Conservation (phyloP, 805 yeast species). For the Myxozyma geophila region DNA sequence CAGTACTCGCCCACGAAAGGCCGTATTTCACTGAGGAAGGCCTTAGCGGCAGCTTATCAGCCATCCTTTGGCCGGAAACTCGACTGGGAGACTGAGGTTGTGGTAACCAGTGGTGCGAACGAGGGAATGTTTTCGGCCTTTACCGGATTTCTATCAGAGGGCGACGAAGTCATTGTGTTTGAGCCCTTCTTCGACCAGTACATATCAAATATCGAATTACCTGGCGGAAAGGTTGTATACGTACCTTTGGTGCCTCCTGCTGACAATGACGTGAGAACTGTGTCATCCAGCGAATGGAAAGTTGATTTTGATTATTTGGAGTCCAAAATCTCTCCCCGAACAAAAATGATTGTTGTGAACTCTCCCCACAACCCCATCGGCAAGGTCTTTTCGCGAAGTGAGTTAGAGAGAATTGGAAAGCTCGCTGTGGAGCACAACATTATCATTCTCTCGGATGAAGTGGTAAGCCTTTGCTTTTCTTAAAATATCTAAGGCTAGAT, state of each 20-base stretch:
- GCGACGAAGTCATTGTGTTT: slow-evolving; percentile 94
- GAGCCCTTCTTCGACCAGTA: slow-evolving; percentile 98
- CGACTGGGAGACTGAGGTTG: slow-evolving; percentile 62
- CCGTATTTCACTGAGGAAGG: slow-evolving; percentile 71
- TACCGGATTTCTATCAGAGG: slow-evolving; percentile 80
- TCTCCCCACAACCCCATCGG: slow-evolving; percentile 98
- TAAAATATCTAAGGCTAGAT: background rate
- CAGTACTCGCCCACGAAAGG: slow-evolving; percentile 95
- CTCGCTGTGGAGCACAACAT: slow-evolving; percentile 85
- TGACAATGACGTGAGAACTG: slow-evolving; percentile 63
- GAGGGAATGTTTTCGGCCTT: slow-evolving; percentile 84
- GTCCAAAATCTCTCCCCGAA: slow-evolving; percentile 68
- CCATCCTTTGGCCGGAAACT: slow-evolving; percentile 64
- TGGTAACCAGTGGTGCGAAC: slow-evolving; percentile 94
- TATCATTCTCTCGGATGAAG: slow-evolving; percentile 88
- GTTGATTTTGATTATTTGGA: slow-evolving; percentile 80
- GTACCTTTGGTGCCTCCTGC: slow-evolving; percentile 85
- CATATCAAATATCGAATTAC: slow-evolving; percentile 88
- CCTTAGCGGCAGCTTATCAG: slow-evolving; percentile 72
- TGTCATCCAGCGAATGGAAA: slow-evolving; percentile 84
- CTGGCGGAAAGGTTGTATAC: slow-evolving; percentile 89
- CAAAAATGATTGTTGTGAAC: slow-evolving; percentile 85
- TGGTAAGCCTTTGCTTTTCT: slow-evolving; percentile 41
- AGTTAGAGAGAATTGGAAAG: slow-evolving; percentile 74
- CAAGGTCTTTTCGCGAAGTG: slow-evolving; percentile 76